Evolutionary conservation across 768 basidiomycete species (phyloP), one percentile per base, ranked within the genome.

Genomic region (Sistotremastrum suecicum): DNA sequence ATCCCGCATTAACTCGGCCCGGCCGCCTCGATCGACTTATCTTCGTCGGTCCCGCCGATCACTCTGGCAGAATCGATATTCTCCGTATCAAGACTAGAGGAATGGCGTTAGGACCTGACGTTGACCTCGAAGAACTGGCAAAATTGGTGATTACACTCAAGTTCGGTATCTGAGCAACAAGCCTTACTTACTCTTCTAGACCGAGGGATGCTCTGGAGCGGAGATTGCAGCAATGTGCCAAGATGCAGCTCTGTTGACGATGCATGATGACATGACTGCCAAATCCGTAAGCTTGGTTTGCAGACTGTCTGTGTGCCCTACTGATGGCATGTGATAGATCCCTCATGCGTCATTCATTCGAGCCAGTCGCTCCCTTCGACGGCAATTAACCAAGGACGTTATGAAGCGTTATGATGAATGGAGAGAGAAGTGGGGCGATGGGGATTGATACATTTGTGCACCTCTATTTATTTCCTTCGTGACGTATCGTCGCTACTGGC

Each of bases 181-280:
- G 34, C 43, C 48, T 49, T 28, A 50, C 48, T 49, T 50, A 8
- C 42, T 37, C 45, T 6, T 41, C 9, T 55, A 98, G 95, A 85
- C 91, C 1, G 79, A 84, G 7, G 95, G 94, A 1, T 99, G 90
- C 59, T 98, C 92, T 12, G 95, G 95, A 4, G 95, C 95, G 4
- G 95, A 99, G 61, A 78, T 98, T 34, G 72, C 77, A 5, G 80
- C 83, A 6, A 71, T 98, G 39, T 98, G 92, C 58, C 95, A 98
- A 63, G 94, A 99, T 61, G 95, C 95, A 3, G 95, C 94, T 0
- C 61, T 98, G 50, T 59, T 82, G 45, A 86, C 91, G 0, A 98
- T 99, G 95, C 80, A 85, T 52, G 70, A 75, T 44, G 74, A 97
- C 60, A 79, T 97, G 34, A 61, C 85, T 48, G 78, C 88, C 3